Percentiles rank a stretch among this genome's conserved stretches.
phyloP scores from a whole-genome alignment of 2,329 filamentous ascomycete species.

The Colletotrichum musicola region DNA sequence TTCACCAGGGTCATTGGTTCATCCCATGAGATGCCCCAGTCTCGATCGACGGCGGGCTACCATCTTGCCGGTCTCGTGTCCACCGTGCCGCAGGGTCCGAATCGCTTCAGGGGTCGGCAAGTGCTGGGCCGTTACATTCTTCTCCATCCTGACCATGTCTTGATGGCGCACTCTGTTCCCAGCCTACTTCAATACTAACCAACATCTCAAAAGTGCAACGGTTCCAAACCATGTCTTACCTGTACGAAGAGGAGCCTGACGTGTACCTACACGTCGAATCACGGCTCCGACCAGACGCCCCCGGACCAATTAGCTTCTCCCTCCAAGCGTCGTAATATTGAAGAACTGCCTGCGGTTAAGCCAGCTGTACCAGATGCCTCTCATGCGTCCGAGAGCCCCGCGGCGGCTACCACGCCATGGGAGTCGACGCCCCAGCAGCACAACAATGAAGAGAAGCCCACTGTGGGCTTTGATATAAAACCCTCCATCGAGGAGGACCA shows the following conservation, averaged over 20 bases:
- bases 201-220: slow-evolving; percentile 42
- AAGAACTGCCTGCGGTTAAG: slow-evolving; percentile 24
- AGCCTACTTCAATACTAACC: slow-evolving; percentile 22
- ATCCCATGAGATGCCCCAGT: slow-evolving; percentile 15
- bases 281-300: slow-evolving; percentile 27
- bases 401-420: slow-evolving; percentile 27
- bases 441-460: slow-evolving; percentile 24
- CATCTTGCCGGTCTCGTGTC: slow-evolving; percentile 27
- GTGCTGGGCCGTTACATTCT: slow-evolving; percentile 17
- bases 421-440: slow-evolving; percentile 23
- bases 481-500: slow-evolving; percentile 30
- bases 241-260: slow-evolving; percentile 42
- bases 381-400: slow-evolving; percentile 27
- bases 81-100: slow-evolving; percentile 1
- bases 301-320: slow-evolving; percentile 36
- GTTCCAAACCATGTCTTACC: slow-evolving; percentile 42
- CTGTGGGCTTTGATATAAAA: slow-evolving; percentile 30
- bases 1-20: slow-evolving; percentile 25
- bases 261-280: slow-evolving; percentile 40
- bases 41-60: slow-evolving; percentile 17
- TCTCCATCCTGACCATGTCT: background rate
- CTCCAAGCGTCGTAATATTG: slow-evolving; percentile 39
- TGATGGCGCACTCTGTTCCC: slow-evolving; percentile 4
- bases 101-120: slow-evolving; percentile 20
- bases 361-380: slow-evolving; percentile 21